Base-by-base conservation (phyloP, 768 basidiomycete species). In the Favolaschia claudopus region DNA sequence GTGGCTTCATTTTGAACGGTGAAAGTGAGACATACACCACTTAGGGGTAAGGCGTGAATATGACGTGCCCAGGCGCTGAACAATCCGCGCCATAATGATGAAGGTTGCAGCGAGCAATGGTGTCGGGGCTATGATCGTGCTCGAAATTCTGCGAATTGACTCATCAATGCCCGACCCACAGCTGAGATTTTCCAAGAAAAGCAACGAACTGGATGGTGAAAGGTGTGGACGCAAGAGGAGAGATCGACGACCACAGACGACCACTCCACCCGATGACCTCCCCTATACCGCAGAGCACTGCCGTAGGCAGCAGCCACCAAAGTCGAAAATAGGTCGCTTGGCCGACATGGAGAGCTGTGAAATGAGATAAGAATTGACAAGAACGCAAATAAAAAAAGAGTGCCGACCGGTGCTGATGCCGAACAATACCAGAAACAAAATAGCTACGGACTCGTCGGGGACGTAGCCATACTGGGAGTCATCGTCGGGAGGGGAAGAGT, bases 221-320 rank as follows among this genome's bases (percentile, higher is more conserved):
- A 0, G 80, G 72, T 0, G 58, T 54, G 2, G 42, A 28, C 17
- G 55, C 40, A 1, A 51, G 45, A 2, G 75, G 72, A 14, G 55
- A 62, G 37, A 64, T 64, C 34, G 74, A 79, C 7, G 81, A 83
- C 85, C 84, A 88, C 5, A 86, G 66, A 19, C 86, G 69, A 2
- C 74, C 87, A 7, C 70, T 62, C 88, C 87, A 89, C 0, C 86
- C 87, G 4, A 82, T 57, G 7, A 82, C 63, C 65, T 89, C 88
- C 7, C 80, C 65, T 0, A 80, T 12, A 6, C 84, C 84, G 36
- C 79, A 77, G 0, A 84, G 64, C 10, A 76, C 70, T 3, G 76
- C 76, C 0, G 87, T 87, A 1, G 79, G 79, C 42, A 85, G 31
- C 10, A 87, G 60, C 79, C 80, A 88, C 81, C 84, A 85, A 29